Evolutionary conservation across 2,329 filamentous ascomycete species (phyloP).

Genomic region (Clarireedia sp.): DNA sequence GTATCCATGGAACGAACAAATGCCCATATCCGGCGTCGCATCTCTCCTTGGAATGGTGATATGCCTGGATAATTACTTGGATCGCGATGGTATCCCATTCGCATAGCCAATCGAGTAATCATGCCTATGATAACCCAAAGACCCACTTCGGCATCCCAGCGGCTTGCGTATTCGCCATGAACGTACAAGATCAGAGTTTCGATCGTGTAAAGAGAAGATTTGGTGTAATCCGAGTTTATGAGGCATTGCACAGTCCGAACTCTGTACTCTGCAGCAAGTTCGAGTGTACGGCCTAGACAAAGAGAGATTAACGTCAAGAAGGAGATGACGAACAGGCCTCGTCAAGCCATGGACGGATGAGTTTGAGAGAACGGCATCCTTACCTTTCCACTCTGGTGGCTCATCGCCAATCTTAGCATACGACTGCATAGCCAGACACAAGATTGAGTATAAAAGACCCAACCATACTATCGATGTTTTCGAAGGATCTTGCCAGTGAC

Average conservation of each 20-base stretch:
- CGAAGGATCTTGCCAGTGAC: slow-evolving; percentile 63
- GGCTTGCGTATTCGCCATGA: slow-evolving; percentile 65
- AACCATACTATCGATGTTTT: slow-evolving; percentile 72
- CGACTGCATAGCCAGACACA: slow-evolving; percentile 70
- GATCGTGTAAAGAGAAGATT: slow-evolving; percentile 65
- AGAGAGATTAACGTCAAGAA: slow-evolving; percentile 7
- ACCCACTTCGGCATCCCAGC: slow-evolving; percentile 60
- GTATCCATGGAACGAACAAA: slow-evolving; percentile 66
- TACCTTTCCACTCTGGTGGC: slow-evolving; percentile 63
- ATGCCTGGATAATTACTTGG: slow-evolving; percentile 65
- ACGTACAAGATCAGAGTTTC: slow-evolving; percentile 71
- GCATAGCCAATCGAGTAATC: slow-evolving; percentile 46
- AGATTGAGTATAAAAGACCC: slow-evolving; percentile 66
- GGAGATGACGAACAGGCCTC: no score
- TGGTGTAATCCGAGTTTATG: slow-evolving; percentile 68
- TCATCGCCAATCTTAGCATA: slow-evolving; percentile 75
- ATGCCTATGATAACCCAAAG: slow-evolving; percentile 44
- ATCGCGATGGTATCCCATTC: slow-evolving; percentile 62
- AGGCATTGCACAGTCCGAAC: slow-evolving; percentile 71
- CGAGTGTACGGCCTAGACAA: slow-evolving; percentile 36
- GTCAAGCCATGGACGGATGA: background rate
- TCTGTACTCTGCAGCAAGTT: slow-evolving; percentile 57
- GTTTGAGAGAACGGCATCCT: slow-evolving; percentile 33
- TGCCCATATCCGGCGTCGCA: slow-evolving; percentile 61
- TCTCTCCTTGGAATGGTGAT: slow-evolving; percentile 70